Base-by-base conservation (phyloP, 2,329 filamentous ascomycete species). In the Neopestalotiopsis rosae region DNA sequence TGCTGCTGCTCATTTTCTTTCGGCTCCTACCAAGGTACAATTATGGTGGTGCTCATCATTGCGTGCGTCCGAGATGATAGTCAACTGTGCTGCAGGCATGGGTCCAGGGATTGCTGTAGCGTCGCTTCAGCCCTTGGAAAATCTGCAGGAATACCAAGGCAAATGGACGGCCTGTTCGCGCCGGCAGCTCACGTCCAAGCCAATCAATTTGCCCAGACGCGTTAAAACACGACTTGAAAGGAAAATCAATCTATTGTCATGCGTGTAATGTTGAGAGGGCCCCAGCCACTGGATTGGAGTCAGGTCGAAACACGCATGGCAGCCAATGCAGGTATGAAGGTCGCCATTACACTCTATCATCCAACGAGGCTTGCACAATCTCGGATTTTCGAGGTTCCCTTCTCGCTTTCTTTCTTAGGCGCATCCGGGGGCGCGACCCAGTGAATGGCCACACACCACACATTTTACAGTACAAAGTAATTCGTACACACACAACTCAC, bases 191-290 rank as follows among this genome's bases (percentile, higher is more conserved):
- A 72, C 66, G 74, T 73, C 68, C 52, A 68, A 70, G 72, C 80
- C 80, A 81, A 81, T 81, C 76, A 80, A 69, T 59, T 70, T 62
- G 59, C 68, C 67, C 69, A 70, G 72, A 81, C 80, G 79, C 78
- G 79, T 71, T 80, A 71, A 74, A 78, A 78, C 79, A 81, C 79
- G 77, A 76, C 76, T 75, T 76, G 64, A 67, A 70, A 69, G 59
- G 59, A 49, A 75, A 78, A 77, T 73, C 78, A 79, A 80, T 81
- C 78, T 79, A 80, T 67, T 59, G 56, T 75, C 75, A 79, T 79
- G 78, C 79, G 77, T 81, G 79, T 80, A 77, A 76, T 78, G 75
- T 77, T 72, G 74, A 52, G 45, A 74, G 74, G 72, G 52, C 28
- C 59, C 59, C 58, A 67, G 66, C 65, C 57, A 45, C 30, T 61